Percentiles rank a stretch among this genome's conserved stretches.
Conservation (phyloP, 345 rosid species). For the Salix arbutifolia region DNA sequence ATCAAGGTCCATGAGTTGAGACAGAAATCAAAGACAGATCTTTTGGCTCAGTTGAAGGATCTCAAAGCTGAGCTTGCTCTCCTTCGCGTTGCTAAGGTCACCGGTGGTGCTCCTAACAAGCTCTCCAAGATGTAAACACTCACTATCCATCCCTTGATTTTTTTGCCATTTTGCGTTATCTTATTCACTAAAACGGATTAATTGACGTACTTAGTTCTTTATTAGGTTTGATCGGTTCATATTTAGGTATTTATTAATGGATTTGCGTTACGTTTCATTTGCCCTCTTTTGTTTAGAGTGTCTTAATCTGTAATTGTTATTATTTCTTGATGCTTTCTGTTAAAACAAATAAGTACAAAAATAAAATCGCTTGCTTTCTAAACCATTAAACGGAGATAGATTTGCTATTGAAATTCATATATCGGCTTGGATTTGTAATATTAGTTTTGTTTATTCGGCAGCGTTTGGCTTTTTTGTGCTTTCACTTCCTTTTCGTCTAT, state of each 20-base stretch:
- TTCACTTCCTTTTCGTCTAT: too few relatives aligned
- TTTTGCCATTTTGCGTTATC: background rate
- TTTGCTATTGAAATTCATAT: background rate
- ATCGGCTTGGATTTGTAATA: background rate
- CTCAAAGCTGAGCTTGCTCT: conserved; percentile 63
- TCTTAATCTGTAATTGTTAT: background rate
- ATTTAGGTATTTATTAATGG: background rate
- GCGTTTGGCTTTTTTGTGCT: background rate
- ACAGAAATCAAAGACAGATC: conserved; percentile 50
- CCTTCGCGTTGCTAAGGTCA: conserved; percentile 71
- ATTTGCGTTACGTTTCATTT: background rate
- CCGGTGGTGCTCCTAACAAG: conserved; percentile 72
- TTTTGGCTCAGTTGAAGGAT: conserved; percentile 55
- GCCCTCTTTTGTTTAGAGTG: background rate
- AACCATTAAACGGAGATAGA: background rate
- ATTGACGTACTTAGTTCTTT: background rate
- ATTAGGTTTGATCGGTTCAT: background rate
- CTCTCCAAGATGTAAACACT: conserved; percentile 52
- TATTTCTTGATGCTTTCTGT: background rate
- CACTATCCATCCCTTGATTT: background rate
- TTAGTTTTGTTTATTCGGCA: too few relatives aligned
- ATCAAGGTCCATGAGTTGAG: conserved; percentile 69
- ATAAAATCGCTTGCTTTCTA: too few relatives aligned
- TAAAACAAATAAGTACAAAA: background rate
- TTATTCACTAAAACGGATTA: background rate